These are phyloP conservation scores for Akanthomyces lecanii DNA, from an alignment of 2,329 filamentous ascomycete species.

Conservation along the genomic window DNA sequence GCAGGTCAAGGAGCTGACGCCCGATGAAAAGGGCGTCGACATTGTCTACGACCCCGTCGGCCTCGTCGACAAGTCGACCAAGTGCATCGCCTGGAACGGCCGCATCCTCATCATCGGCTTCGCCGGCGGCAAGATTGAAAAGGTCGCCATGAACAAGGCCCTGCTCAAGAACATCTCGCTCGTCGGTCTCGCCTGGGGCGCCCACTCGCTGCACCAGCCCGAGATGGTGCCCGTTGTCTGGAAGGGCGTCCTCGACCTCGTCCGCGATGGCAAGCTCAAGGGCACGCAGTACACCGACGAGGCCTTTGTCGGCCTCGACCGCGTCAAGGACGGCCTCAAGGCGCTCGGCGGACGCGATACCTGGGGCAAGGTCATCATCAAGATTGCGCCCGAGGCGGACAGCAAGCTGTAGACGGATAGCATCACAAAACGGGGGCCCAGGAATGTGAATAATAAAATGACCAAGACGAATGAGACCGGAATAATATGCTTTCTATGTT, in stretches of 20 bases:
- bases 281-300: conserved; percentile 80
- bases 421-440: background rate
- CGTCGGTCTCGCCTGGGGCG: conserved; percentile 89
- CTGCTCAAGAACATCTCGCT: conserved; percentile 89
- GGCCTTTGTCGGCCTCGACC: conserved; percentile 78
- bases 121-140: conserved; percentile 71
- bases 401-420: conserved; percentile 45
- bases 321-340: conserved; percentile 68
- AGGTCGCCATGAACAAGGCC: conserved; percentile 87
- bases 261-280: conserved; percentile 71
- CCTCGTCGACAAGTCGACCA: conserved; percentile 79
- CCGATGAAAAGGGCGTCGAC: conserved; percentile 70
- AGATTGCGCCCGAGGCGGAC: conserved; percentile 65
- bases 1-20: conserved; percentile 72
- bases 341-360: conserved; percentile 77
- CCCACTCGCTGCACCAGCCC: conserved; percentile 70
- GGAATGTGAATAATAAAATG: background rate
- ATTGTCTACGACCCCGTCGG: conserved; percentile 95
- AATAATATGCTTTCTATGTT: background rate
- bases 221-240: conserved; percentile 70
- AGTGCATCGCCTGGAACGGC: conserved; percentile 92
- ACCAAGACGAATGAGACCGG: background rate
- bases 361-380: conserved; percentile 95
- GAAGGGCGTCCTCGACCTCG: conserved; percentile 74
- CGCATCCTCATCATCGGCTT: conserved; percentile 86